These are phyloP conservation scores for Strobilomyces dryophilus DNA, from an alignment of 768 basidiomycete genomes.

Conservation along the genomic window DNA sequence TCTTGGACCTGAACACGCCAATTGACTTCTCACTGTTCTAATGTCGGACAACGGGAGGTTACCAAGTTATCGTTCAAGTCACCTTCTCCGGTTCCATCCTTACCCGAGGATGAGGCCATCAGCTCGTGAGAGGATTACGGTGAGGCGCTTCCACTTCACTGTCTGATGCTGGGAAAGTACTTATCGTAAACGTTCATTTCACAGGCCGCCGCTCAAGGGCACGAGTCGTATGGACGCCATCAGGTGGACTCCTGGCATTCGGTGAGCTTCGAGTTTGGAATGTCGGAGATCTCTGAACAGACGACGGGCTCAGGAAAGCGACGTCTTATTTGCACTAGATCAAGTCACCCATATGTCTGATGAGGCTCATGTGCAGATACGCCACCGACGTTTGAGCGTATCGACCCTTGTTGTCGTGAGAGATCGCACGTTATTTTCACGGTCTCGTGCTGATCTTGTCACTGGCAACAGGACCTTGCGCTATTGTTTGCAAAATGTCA, in stretches of 20 bases:
- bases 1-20: neutral
- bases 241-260: neutral
- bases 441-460: neutral
- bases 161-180: slow-evolving; percentile 3
- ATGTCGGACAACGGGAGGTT: slow-evolving; percentile 16
- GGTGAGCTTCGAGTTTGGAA: slow-evolving; percentile 5
- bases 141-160: slow-evolving; percentile 6
- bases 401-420: slow-evolving; percentile 25
- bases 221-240: neutral
- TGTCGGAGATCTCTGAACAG: neutral
- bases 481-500: no score
- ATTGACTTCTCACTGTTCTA: neutral
- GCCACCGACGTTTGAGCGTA: slow-evolving; percentile 14
- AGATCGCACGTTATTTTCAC: neutral
- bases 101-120: no score
- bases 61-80: slow-evolving; percentile 26
- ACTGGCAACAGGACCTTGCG: no score
- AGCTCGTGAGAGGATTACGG: slow-evolving; percentile 7
- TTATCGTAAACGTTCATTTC: neutral
- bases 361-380: neutral
- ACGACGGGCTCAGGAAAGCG: slow-evolving; percentile 10
- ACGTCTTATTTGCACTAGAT: neutral
- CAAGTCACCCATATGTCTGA: slow-evolving; percentile 6
- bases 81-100: slow-evolving; percentile 6
- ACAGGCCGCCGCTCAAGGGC: slow-evolving; percentile 10